Evolutionary conservation across 2,329 filamentous ascomycete genomes (phyloP), one percentile per base, ranked within the genome.

Genomic region (Fusarium sambucinum): DNA sequence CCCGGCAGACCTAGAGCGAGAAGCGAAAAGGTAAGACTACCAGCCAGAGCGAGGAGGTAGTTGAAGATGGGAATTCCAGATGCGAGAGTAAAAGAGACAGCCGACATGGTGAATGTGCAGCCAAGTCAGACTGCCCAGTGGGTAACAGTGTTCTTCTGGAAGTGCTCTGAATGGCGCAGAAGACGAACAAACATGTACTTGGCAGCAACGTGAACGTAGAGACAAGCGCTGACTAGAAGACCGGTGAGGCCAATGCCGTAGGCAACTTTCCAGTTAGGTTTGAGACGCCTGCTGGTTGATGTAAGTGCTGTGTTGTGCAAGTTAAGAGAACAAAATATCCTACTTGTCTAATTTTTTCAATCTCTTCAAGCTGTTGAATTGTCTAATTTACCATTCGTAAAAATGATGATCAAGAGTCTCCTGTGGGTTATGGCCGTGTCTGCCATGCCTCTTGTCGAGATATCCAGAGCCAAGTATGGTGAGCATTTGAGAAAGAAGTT

Each of bases 121-220:
- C 73, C 76, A 2, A 81, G 59, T 80, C 80, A 81, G 1, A 75
- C 73, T 4, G 62, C 58, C 80, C 80, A 81, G 55, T 81, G 78
- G 0, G 76, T 64, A 1, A 74, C 12, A 0, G 75, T 76, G 64
- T 80, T 79, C 37, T 72, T 69, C 66, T 79, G 77, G 9, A 81
- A 63, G 55, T 81, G 80, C 21, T 57, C 47, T 8, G 79, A 79
- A 61, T 77, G 60, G 19, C 80, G 76, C 6, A 81, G 73, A 5
- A 80, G 69, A 1, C 79, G 77, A 11, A 81, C 79, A 33, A 81
- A 81, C 8, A 80, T 58, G 53, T 80, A 80, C 68, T 81, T 81
- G 50, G 80, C 77, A 3, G 79, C 77, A 6, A 79, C 76, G n/a
- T 81, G 79, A 17, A 77, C 68, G 63, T 77, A 80, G 13, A 79